A percentile compares a stretch with the other conserved stretches of the same genome.
phyloP scores from a whole-genome alignment of 805 yeast genomes.

The Candida oleophila region DNA sequence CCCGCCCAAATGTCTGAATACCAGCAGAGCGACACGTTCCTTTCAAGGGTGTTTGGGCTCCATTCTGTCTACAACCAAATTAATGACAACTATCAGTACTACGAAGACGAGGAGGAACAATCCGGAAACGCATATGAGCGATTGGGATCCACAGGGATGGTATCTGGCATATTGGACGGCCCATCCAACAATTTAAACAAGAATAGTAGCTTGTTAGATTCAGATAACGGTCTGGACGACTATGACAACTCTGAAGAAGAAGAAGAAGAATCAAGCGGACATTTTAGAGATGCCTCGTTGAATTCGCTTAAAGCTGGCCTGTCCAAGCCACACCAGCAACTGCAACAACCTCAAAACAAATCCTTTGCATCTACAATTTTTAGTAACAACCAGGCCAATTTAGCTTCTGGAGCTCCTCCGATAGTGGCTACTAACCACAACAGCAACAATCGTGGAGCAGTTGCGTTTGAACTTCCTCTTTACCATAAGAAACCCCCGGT shows the following conservation, averaged over 20 bases:
- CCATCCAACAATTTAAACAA: background rate
- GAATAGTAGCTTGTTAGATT: constrained; percentile 22
- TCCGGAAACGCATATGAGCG: constrained; percentile 1
- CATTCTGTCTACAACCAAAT: constrained; percentile 43
- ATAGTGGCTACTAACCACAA: background rate
- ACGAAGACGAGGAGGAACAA: constrained; percentile 10
- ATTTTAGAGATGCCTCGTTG: constrained; percentile 1
- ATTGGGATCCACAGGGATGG: constrained; percentile 3
- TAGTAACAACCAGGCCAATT: background rate
- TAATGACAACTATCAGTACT: constrained; percentile 38
- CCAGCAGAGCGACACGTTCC: constrained; percentile 47
- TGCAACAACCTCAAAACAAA: background rate
- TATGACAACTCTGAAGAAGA: constrained; percentile 8
- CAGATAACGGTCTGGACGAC: constrained; percentile 35
- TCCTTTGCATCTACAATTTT: background rate
- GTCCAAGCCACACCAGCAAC: background rate
- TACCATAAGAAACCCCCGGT: constrained; percentile 6
- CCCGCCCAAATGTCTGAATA: constrained; percentile 8
- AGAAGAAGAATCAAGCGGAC: background rate
- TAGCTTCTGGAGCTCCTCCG: background rate
- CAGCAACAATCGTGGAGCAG: constrained; percentile 1
- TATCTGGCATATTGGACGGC: background rate
- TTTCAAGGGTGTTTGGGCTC: constrained; percentile 63
- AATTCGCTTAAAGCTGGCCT: background rate
- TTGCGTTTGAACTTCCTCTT: constrained; percentile 5